These are phyloP conservation scores for Penicillium glabrum DNA, from an alignment of 2,329 filamentous ascomycete species.

Conservation along the genomic window DNA sequence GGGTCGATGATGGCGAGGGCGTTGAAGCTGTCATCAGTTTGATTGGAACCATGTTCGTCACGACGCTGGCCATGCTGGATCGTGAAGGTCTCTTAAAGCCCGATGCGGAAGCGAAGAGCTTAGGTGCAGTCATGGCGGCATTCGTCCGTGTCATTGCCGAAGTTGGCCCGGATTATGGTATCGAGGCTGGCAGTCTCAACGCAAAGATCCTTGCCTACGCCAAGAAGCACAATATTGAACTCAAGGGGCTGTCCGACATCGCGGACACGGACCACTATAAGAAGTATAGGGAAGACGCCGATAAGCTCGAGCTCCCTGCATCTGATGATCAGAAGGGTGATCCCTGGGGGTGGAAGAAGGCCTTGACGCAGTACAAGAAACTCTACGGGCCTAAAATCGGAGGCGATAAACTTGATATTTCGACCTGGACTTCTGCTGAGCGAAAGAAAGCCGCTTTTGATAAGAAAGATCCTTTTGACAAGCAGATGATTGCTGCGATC, in stretches of 20 bases:
- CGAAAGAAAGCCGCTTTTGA: constrained; percentile 34
- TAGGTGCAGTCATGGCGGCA: constrained; percentile 41
- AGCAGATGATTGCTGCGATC: constrained; percentile 34
- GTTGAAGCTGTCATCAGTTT: constrained; percentile 1
- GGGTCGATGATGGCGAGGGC: constrained; percentile 9
- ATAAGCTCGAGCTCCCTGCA: constrained; percentile 24
- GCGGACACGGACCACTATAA: constrained; percentile 21
- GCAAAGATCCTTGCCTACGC: constrained; percentile 15
- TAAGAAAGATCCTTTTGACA: constrained; percentile 39
- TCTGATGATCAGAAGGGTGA: constrained; percentile 1
- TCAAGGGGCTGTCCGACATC: constrained; percentile 17
- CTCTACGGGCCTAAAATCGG: constrained; percentile 24
- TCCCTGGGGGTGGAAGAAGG: constrained; percentile 6
- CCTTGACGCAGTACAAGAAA: background rate
- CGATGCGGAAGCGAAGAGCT: constrained; percentile 37
- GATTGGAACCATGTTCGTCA: constrained; percentile 32
- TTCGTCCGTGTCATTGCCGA: constrained; percentile 24
- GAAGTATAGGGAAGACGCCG: constrained; percentile 1
- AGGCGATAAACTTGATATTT: constrained; percentile 41
- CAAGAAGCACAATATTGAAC: constrained; percentile 14
- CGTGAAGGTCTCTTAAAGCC: constrained; percentile 30
- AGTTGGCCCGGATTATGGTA: background rate
- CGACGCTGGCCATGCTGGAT: constrained; percentile 42
- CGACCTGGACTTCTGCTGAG: constrained; percentile 32
- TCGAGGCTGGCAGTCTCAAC: background rate